Evolutionary conservation across 345 rosid genomes (phyloP).

Genomic region (Noccaea bulbosa): DNA sequence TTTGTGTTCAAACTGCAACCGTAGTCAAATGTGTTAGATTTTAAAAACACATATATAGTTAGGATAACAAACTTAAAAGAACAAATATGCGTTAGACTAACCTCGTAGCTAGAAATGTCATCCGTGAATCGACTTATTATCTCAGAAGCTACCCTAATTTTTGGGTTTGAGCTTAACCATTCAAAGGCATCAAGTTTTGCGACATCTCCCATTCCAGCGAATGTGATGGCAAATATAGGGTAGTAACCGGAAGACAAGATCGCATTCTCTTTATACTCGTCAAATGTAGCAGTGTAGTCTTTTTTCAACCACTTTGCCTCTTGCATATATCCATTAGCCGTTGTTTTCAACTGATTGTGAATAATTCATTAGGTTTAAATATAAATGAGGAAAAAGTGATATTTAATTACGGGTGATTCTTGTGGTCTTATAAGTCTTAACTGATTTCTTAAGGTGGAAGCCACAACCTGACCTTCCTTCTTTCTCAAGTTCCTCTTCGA

Average conservation of each 20-base stretch:
- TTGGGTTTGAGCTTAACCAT: slow-evolving; percentile 35
- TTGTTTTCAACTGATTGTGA: slow-evolving; percentile 7
- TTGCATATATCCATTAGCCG: slow-evolving; percentile 23
- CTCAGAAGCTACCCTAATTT: slow-evolving; percentile 34
- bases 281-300: slow-evolving; percentile 33
- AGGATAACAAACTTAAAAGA: no score
- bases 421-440: slow-evolving; percentile 21
- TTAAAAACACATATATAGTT: no score
- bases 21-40: not conserved
- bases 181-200: slow-evolving; percentile 28
- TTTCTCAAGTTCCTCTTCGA: slow-evolving; percentile 27
- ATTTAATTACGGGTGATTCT: not conserved
- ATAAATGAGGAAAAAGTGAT: not conserved
- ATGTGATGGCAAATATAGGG: slow-evolving; percentile 4
- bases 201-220: slow-evolving; percentile 23
- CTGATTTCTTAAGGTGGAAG: slow-evolving; percentile 35
- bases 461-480: slow-evolving; percentile 32
- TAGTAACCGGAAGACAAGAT: not conserved
- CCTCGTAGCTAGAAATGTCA: slow-evolving; percentile 34
- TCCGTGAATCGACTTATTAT: slow-evolving; percentile 1
- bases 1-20: slow-evolving; percentile 25
- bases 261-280: slow-evolving; percentile 34
- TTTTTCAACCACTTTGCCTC: slow-evolving; percentile 35
- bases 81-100: not conserved
- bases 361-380: not conserved